Conservation (phyloP, 192 early-diverging fungal species). For the Coemansia sp. region DNA sequence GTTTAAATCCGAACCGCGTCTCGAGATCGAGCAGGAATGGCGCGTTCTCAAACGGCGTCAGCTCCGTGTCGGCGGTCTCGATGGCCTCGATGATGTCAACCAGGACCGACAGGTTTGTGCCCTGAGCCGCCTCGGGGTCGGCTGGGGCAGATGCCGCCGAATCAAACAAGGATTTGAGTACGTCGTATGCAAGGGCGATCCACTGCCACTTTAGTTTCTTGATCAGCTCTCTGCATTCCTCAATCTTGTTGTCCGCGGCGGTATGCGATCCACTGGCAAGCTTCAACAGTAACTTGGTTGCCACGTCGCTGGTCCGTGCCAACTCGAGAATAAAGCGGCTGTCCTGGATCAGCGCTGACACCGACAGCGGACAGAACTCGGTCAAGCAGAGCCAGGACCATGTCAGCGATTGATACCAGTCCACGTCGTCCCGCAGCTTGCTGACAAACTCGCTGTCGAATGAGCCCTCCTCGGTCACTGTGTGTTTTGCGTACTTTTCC, state of each 20-base stretch:
- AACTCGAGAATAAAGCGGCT: conserved; percentile 23
- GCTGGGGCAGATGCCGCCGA: conserved; percentile 53
- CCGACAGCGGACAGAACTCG: conserved; percentile 18
- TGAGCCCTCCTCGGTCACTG: conserved; percentile 4
- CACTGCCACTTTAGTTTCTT: conserved; percentile 51
- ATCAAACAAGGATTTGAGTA: conserved; percentile 62
- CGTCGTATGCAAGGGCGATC: conserved; percentile 35
- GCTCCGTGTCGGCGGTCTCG: conserved; percentile 53
- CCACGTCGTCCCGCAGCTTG: conserved; percentile 15
- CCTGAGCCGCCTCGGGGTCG: conserved; percentile 54
- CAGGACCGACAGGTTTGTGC: conserved; percentile 34
- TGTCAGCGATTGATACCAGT: conserved; percentile 29
- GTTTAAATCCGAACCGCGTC: conserved; percentile 63
- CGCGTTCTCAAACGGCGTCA: conserved; percentile 63
- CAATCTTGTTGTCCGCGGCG: not conserved
- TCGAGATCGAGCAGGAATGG: conserved; percentile 86
- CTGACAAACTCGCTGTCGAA: conserved; percentile 16
- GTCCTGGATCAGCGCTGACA: conserved; percentile 26
- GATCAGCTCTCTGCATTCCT: conserved; percentile 13
- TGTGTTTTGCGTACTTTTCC: conserved; percentile 31
- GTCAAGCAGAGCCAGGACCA: conserved; percentile 31
- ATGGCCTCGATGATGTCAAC: conserved; percentile 64
- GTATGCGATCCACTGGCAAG: not conserved
- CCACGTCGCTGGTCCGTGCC: conserved; percentile 36
- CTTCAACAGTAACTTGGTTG: conserved; percentile 18